Evolutionary conservation across 129 eudicot genomes (phyloP), one percentile per base, ranked within the genome.

Genomic region (Chrysanthemum makinoi): DNA sequence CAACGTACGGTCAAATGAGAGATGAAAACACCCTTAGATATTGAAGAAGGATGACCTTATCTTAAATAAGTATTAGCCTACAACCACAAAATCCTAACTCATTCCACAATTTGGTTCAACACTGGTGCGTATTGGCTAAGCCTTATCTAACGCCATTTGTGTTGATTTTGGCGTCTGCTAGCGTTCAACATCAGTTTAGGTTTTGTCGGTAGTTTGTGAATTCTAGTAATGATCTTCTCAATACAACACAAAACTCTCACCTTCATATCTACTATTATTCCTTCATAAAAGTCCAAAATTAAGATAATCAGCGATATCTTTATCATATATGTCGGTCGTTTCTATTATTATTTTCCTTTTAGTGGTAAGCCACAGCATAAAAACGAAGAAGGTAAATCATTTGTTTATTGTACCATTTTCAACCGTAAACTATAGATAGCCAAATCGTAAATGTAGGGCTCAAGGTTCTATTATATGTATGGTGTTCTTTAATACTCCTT

Each of bases 41-140:
- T 70, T 65, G 58, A 72, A 72, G 66, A 64, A 63, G 75, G 75
- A 73, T 73, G 72, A 69, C 76, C 83, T 80, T 75, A 80, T 80
- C 83, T 74, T 58, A 46, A 69, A 30, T 2, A 68, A 22, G 56
- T 68, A 68, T 69, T 68, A 68, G 54, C 72, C 76, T 74, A 67
- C 80, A 80, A 54, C 83, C 83, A 80, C 83, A 74, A 74, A 80
- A 80, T 47, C 61, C 66, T 67, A 52, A 67, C 55, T 17, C 39
- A 60, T 62, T 64, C 16, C 67, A 74, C 71, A 75, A 80, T 68
- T 62, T 77, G 65, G 71, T 70, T 62, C 49, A 6, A 67, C 52
- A 66, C 18, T 60, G 50, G 53, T 73, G 53, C 68, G 20, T 60
- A 74, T 56, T 69, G 80, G 80, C 67, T 47, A 80, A 74, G 72